phyloP scores from a whole-genome alignment of 257 asterid genomes.

The Petunia axillaris region DNA sequence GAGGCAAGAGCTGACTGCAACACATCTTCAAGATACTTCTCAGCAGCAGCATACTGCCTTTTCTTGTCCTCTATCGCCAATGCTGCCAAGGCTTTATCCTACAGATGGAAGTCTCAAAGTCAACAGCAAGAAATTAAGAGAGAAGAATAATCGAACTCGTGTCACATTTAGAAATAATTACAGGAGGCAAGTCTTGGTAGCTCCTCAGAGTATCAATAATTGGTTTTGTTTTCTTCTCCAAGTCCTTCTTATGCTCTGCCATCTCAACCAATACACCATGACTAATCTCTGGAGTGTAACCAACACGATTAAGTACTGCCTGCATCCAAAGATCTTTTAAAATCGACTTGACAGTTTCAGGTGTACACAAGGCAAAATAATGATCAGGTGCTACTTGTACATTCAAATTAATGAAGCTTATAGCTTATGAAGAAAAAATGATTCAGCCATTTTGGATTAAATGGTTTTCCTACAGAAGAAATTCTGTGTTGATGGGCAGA shows the following conservation, averaged over 20 bases:
- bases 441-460: too few species aligned
- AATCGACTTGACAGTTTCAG: neutral
- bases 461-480: too few species aligned
- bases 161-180: conserved; percentile 30
- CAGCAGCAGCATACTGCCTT: conserved; percentile 92
- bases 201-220: conserved; percentile 93
- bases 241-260: conserved; percentile 96
- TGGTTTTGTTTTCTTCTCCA: conserved; percentile 94
- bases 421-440: too few species aligned
- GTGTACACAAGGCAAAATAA: neutral
- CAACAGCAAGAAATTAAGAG: conserved; percentile 19
- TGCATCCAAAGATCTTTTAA: conserved; percentile 34
- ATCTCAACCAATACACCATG: conserved; percentile 96
- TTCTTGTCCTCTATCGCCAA: conserved; percentile 95
- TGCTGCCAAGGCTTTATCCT: conserved; percentile 99
- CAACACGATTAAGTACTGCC: conserved; percentile 97
- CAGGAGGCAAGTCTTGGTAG: conserved; percentile 99
- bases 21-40: conserved; percentile 95
- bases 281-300: conserved; percentile 87
- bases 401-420: neutral
- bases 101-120: conserved; percentile 24
- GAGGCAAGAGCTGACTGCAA: conserved; percentile 97
- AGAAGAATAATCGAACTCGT: neutral
- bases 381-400: neutral
- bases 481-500: conserved; percentile 1